Evolutionary conservation across 768 basidiomycete genomes (phyloP).

Genomic region (Neoboletus brunneissimus): DNA sequence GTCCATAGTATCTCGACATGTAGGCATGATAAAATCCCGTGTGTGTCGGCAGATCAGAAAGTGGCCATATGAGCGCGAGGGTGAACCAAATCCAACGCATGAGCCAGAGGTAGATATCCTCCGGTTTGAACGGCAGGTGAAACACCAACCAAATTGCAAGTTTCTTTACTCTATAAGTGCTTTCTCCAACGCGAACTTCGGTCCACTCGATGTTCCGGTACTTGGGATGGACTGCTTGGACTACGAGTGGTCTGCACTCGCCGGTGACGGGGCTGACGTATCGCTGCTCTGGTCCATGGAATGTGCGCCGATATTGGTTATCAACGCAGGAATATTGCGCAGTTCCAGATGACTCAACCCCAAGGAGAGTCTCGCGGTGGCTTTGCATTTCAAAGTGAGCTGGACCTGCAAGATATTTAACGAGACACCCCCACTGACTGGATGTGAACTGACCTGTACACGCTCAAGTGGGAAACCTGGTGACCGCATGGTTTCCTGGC

Average conservation of each 20-base stretch:
- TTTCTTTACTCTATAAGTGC: not conserved
- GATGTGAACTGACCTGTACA: conserved; percentile 4
- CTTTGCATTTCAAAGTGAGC: not conserved
- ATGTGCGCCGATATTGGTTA: conserved; percentile 15
- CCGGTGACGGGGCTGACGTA: conserved; percentile 25
- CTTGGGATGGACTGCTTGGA: conserved; percentile 25
- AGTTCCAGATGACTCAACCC: not conserved
- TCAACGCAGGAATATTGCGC: conserved; percentile 10
- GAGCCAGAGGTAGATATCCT: conserved; percentile 9
- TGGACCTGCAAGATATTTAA: not conserved
- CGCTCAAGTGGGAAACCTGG: not conserved
- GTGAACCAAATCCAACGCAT: conserved; percentile 18
- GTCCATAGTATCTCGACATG: conserved; percentile 17
- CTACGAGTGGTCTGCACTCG: conserved; percentile 17
- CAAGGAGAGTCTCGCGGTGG: not conserved
- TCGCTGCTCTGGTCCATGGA: conserved; percentile 16
- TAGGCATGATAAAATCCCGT: conserved; percentile 17
- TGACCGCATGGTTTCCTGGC: too few species aligned
- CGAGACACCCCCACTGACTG: not conserved
- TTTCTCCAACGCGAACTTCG: conserved; percentile 1
- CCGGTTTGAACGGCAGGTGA: not conserved
- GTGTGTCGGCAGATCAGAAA: not conserved
- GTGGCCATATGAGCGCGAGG: conserved; percentile 16
- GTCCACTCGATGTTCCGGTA: not conserved
- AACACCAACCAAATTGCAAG: conserved; percentile 19